A percentile compares a stretch with the other conserved stretches of the same genome.
phyloP scores from a whole-genome alignment of 2,329 filamentous ascomycete genomes.

The Talaromyces sp. region DNA sequence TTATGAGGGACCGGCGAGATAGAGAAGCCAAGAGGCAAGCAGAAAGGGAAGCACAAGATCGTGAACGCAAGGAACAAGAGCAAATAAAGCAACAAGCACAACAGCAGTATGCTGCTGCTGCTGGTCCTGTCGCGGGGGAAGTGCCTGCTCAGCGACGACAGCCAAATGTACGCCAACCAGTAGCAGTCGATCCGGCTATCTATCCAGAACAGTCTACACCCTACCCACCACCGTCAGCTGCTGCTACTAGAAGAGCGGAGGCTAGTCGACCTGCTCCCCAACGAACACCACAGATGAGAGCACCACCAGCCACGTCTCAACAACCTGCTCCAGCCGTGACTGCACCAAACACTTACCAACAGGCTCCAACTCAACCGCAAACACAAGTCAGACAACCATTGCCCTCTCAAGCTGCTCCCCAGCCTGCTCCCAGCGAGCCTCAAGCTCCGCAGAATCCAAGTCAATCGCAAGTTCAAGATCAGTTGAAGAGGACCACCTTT shows the following conservation, averaged over 20 bases:
- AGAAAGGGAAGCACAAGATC: constrained; percentile 60
- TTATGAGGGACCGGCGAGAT: constrained; percentile 82
- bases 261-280: constrained; percentile 5
- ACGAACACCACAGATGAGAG: constrained; percentile 22
- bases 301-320: constrained; percentile 17
- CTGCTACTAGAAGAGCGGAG: constrained; percentile 16
- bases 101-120: constrained; percentile 36
- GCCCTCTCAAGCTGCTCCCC: constrained; percentile 23
- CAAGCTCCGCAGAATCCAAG: constrained; percentile 25
- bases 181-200: constrained; percentile 16
- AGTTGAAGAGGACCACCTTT: constrained; percentile 63
- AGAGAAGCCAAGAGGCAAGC: constrained; percentile 69
- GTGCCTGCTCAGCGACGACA: constrained; percentile 26
- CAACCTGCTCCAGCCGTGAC: constrained; percentile 16
- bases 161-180: constrained; percentile 13
- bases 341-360: constrained; percentile 17
- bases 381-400: constrained; percentile 18
- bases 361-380: constrained; percentile 17
- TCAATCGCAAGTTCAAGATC: constrained; percentile 32
- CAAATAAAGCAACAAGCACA: constrained; percentile 30
- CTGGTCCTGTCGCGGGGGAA: constrained; percentile 36
- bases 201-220: constrained; percentile 11
- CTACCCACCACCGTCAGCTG: constrained; percentile 8
- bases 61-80: constrained; percentile 42
- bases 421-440: constrained; percentile 22